These are phyloP conservation scores for Colletotrichum neosansevieriae DNA, from an alignment of 2,329 filamentous ascomycete genomes.

Conservation along the genomic window DNA sequence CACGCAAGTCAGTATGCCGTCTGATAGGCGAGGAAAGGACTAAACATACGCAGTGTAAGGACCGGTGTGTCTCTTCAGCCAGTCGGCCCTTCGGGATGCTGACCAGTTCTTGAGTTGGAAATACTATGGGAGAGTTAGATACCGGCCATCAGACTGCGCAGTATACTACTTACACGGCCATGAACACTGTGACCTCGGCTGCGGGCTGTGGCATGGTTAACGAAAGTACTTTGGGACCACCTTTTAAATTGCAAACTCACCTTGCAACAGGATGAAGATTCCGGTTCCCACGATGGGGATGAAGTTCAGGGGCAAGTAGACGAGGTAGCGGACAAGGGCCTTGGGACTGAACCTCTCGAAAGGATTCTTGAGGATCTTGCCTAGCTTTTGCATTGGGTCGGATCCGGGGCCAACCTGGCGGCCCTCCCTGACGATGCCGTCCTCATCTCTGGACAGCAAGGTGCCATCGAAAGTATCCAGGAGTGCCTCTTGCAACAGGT, in stretches of 20 bases:
- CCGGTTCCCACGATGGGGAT: slow-evolving; percentile 89
- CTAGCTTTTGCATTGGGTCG: slow-evolving; percentile 68
- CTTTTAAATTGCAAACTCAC: slow-evolving; percentile 49
- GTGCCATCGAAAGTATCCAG: slow-evolving; percentile 91
- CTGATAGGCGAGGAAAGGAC: not conserved
- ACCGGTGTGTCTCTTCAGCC: slow-evolving; percentile 76
- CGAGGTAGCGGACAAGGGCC: slow-evolving; percentile 80
- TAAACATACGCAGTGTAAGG: slow-evolving; percentile 80
- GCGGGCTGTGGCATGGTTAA: slow-evolving; percentile 44
- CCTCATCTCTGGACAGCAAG: slow-evolving; percentile 63
- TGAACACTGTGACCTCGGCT: slow-evolving; percentile 63
- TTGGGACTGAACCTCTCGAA: slow-evolving; percentile 69
- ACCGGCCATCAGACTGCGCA: not conserved
- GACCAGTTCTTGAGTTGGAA: slow-evolving; percentile 93
- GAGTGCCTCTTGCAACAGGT: slow-evolving; percentile 84
- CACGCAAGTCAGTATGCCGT: slow-evolving; percentile 24
- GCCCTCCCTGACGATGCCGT: slow-evolving; percentile 77
- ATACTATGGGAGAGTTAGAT: slow-evolving; percentile 66
- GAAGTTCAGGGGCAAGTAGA: slow-evolving; percentile 93
- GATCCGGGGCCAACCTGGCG: slow-evolving; percentile 76
- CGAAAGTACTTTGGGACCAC: not conserved
- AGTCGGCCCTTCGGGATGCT: slow-evolving; percentile 71
- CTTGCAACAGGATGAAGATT: slow-evolving; percentile 83
- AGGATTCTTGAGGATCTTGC: slow-evolving; percentile 68
- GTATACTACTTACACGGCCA: slow-evolving; percentile 59